Base-by-base conservation (phyloP, 192 early-diverging fungal genomes). In the Dissophora ornata region DNA sequence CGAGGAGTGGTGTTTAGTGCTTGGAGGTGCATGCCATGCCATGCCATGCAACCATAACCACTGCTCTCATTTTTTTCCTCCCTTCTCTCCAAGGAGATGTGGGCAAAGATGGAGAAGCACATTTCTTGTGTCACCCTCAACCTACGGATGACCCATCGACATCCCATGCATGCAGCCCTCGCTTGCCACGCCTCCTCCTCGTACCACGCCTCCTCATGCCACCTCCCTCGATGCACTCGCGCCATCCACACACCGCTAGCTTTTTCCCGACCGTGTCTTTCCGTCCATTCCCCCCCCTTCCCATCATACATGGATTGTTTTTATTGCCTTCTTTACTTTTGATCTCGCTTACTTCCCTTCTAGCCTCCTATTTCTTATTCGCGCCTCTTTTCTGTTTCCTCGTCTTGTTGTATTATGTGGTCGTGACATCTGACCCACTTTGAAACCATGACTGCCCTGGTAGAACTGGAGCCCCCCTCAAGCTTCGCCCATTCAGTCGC, bases 391-490 rank as follows among this genome's bases (percentile, higher is more conserved):
- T n/a, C n/a, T n/a, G n/a, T n/a, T n/a, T n/a, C n/a, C n/a, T n/a
- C n/a, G n/a, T 36, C 4, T 12, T 48, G 1, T n/a, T 10, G 11
- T 52, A 21, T 41, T 44, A 10, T 22, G 7, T 57, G 36, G 7
- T 26, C 24, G 13, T 44, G 19, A 33, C 32, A 40, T 57, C 22
- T 24, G 19, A 30, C 22, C 30, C 19, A 26, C 32, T 22, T 9
- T 15, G 38, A 24, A 34, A 16, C n/a, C 32, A 58, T 29, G 25
- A 19, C 18, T 16, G 36, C 34, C 26, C 33, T 21, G 7, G 11
- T 42, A 77, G 73, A 66, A 77, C 46, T 77, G 73, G 73, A 77
- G 73, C 47, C 73, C 73, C 44, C 73, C 73, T 24, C 73, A 66
- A 46, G 64, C 73, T 47, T 67, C 73, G 45, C 73, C 73, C 22